phyloP scores from a whole-genome alignment of 2,329 filamentous ascomycete genomes.

The Xylariaceae sp. region DNA sequence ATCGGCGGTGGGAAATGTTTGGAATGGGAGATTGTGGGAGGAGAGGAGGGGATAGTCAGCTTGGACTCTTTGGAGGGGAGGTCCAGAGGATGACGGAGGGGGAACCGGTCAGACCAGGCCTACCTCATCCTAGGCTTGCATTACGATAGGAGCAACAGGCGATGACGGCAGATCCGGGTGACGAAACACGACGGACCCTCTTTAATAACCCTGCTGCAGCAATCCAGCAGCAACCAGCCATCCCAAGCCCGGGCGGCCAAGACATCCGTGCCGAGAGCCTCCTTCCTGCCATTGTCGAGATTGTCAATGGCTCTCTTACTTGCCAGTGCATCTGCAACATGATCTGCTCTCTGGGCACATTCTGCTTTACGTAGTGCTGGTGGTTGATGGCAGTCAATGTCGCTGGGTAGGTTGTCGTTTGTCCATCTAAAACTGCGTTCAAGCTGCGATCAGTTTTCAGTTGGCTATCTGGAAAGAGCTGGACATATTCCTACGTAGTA shows the following conservation, averaged over 20 bases:
- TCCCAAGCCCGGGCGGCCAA: too few species aligned
- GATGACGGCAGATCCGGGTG: constrained; percentile 21
- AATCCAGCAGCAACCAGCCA: too few species aligned
- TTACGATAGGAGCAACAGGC: constrained; percentile 5
- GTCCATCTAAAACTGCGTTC: too few species aligned
- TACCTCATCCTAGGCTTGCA: constrained; percentile 10
- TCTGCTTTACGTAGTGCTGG: too few species aligned
- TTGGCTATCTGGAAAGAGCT: too few species aligned
- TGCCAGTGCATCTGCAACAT: too few species aligned
- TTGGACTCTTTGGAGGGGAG: constrained; percentile 13
- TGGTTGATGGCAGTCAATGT: too few species aligned
- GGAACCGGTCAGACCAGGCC: constrained; percentile 11
- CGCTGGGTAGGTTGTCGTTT: too few species aligned
- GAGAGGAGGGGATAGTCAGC: constrained; percentile 2
- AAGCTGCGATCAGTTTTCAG: too few species aligned
- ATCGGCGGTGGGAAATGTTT: constrained; percentile 13
- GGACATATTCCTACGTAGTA: too few species aligned
- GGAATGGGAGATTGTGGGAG: constrained; percentile 18
- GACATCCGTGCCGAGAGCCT: neutral
- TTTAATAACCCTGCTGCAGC: neutral
- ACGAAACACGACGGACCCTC: constrained; percentile 8
- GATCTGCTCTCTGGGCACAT: too few species aligned
- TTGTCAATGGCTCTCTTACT: too few species aligned
- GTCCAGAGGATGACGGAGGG: constrained; percentile 19
- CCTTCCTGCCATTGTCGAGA: neutral